Evolutionary conservation across 1,139 yeast species (phyloP).

Genomic region (Schwanniomyces etchellsii): DNA sequence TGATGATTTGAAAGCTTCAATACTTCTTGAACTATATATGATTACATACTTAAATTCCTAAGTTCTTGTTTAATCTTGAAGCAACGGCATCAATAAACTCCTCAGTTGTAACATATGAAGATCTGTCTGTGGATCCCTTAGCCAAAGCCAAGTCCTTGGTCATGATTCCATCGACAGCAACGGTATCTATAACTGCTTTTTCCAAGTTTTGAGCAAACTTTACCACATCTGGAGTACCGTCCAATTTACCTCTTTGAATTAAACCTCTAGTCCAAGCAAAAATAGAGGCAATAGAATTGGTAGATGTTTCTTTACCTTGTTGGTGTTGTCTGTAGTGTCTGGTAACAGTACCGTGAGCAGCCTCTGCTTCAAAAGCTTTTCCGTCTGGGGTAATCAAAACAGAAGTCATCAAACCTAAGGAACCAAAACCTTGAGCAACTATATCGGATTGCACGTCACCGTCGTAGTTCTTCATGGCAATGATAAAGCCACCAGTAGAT

Average conservation of each 20-base stretch:
- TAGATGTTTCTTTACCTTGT: slow-evolving; percentile 95
- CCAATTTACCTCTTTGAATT: slow-evolving; percentile 85
- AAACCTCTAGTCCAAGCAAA: slow-evolving; percentile 96
- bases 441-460: slow-evolving; percentile 97
- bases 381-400: slow-evolving; percentile 94
- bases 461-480: slow-evolving; percentile 95
- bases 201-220: slow-evolving; percentile 75
- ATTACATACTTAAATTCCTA: slow-evolving; percentile 11
- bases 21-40: no score
- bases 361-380: slow-evolving; percentile 91
- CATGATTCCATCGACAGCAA: slow-evolving; percentile 79
- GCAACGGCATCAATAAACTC: slow-evolving; percentile 83
- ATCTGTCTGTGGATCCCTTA: slow-evolving; percentile 77
- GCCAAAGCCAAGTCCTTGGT: slow-evolving; percentile 93
- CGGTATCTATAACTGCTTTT: slow-evolving; percentile 81
- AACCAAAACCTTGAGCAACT: slow-evolving; percentile 97
- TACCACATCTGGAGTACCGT: slow-evolving; percentile 76
- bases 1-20: no score
- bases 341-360: slow-evolving; percentile 97
- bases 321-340: slow-evolving; percentile 94
- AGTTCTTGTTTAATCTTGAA: slow-evolving; percentile 28
- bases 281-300: slow-evolving; percentile 96
- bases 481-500: slow-evolving; percentile 88
- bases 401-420: slow-evolving; percentile 94
- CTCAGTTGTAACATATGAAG: slow-evolving; percentile 79